Evolutionary conservation across 2,329 filamentous ascomycete species (phyloP), one percentile per base, ranked within the genome.

Genomic region (Pyrenophora teres): DNA sequence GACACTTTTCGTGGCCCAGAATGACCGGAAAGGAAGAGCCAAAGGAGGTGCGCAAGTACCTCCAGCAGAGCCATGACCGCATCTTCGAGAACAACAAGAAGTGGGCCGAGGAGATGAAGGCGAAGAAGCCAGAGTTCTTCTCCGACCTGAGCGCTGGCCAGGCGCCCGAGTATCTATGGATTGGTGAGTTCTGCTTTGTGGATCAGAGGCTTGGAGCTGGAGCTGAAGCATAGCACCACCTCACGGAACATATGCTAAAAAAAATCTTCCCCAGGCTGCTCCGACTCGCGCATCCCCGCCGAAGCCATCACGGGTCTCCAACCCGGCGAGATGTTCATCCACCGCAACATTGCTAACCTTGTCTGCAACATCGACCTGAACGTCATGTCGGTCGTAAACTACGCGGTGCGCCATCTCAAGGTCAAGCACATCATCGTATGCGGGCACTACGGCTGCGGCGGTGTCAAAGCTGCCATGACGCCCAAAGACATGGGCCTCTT

Each of bases 371-470:
- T 70, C 56, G 73, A 75, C 62, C 65, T 75, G 51, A 74, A 74
- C 59, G 71, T 73, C 50, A 74, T 74, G 71, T 71, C 69, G 36
- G 72, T 74, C 49, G 67, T 75, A 30, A 73, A 75, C 62, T 75
- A 74, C 60, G 73, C 73, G 13, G 71, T 75, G 9, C 68, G 71
- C 45, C 71, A 74, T 54, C 66, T 75, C 15, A 66, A 79, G 61
- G 87, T 89, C 62, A 81, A 86, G 71, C 86, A 89, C 73, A 82
- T 90, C 45, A 80, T 89, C 48, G 80, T 90, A 9, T 88, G 86
- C 74, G 87, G 87, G 1, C 87, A 90, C 77, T 83, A 85, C 41
- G 76, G 76, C 48, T 90, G 87, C 71, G 86, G 86, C 31, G 87
- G 86, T n/a, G 84, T 86, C 40, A 80, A 79, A 12, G 86, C 85